Base-by-base conservation (phyloP, 2,329 filamentous ascomycete genomes). In the Herpotrichia juniperi region DNA sequence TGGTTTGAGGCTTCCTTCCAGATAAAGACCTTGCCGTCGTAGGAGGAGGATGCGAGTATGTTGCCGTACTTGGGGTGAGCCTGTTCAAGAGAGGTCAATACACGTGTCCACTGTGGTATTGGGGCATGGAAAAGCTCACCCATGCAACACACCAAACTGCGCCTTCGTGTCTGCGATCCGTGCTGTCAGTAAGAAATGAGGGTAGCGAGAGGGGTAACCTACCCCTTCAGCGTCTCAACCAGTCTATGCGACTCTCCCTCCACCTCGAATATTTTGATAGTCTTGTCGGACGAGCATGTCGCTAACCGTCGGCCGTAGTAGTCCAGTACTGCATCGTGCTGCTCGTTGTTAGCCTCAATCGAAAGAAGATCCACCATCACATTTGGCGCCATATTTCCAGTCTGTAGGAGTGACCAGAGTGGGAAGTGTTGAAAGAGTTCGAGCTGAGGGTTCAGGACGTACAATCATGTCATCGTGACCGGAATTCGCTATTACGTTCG, bases 401-500 rank as follows among this genome's bases (percentile, higher is more conserved):
- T 24, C 21, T 9, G 31, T 30, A 24, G 22, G 12, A 16, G 28
- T 14, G 21, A 11, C 8, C 32, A 39, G 26, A 42, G 24, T 21
- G 16, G 24, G 16, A 8, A 34, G 21, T 46, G 37, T 34, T 12
- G 22, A 25, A n/a, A 14, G 42, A 12, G 4, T 22, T 45, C 12
- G 34, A 16, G 22, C 42, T n/a, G 37, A 39, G 22, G 43, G 42
- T 53, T 53, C 46, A 46, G 28, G 63, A 86, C 90, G 71, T 92
- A 97, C 93, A 84, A 99, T 97, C 93, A 97, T 97, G 76, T 97
- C 93, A 88, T 97, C 93, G 81, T 99, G 94, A 72, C 89, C 89
- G 57, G 88, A 89, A 76, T 91, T 92, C 61, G 88, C 85, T 77
- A 93, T 92, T 68, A 91, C 86, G 80, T 93, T 89, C 53, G 88